Percentiles rank a stretch among this genome's conserved stretches.
Conservation (phyloP, 805 yeast species). For the Ogataea angusta region DNA sequence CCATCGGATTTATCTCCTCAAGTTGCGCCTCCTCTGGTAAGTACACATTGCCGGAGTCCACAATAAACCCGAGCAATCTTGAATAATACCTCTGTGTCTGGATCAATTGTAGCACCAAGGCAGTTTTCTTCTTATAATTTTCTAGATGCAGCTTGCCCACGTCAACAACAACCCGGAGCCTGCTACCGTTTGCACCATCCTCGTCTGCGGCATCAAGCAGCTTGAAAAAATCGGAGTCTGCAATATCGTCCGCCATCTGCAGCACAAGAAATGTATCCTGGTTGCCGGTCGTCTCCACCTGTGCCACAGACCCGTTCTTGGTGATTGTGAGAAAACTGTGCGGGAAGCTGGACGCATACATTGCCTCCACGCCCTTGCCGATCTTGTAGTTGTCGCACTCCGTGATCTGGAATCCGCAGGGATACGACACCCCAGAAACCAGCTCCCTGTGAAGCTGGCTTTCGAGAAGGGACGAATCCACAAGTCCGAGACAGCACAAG, state of each 20-base stretch:
- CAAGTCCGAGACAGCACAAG: constrained; percentile 42
- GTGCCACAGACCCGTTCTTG: constrained; percentile 46
- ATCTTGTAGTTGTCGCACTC: constrained; percentile 24
- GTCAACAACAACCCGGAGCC: constrained; percentile 30
- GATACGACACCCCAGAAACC: constrained; percentile 48
- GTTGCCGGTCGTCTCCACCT: constrained; percentile 49
- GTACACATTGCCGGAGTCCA: constrained; percentile 41
- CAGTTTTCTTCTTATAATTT: constrained; percentile 6
- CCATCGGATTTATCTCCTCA: constrained; percentile 16
- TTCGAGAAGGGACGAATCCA: constrained; percentile 43
- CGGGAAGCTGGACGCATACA: constrained; percentile 40
- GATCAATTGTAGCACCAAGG: constrained; percentile 13
- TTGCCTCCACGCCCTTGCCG: constrained; percentile 42
- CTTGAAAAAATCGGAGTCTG: not conserved
- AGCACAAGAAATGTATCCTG: constrained; percentile 45
- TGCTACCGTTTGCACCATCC: constrained; percentile 5
- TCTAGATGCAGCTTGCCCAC: constrained; percentile 16
- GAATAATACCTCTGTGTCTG: constrained; percentile 17
- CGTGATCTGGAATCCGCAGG: constrained; percentile 41
- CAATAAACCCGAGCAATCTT: constrained; percentile 35
- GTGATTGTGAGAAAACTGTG: constrained; percentile 49
- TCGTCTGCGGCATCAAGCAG: constrained; percentile 1
- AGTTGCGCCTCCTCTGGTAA: constrained; percentile 16
- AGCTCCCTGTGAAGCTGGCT: constrained; percentile 50
- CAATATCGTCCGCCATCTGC: not conserved